Conservation (phyloP, 768 basidiomycete genomes). For the Russula sp. region DNA sequence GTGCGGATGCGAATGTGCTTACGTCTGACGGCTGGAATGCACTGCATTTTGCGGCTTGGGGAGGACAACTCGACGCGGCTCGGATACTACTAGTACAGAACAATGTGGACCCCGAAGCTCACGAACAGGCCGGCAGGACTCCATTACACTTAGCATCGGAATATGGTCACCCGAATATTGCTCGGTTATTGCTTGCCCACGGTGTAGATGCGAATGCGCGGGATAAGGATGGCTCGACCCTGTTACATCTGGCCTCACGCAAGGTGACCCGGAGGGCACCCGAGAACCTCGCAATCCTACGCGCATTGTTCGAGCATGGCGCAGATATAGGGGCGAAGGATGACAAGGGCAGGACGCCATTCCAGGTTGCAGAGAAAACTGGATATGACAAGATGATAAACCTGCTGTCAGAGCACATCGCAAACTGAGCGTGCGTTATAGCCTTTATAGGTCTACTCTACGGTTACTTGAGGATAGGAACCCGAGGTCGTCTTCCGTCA, state of each 20-base stretch:
- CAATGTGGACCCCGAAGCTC: not conserved
- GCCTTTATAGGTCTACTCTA: not conserved
- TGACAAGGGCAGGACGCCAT: not conserved
- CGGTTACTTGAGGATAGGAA: constrained; percentile 26
- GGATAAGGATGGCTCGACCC: not conserved
- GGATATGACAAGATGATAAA: not conserved
- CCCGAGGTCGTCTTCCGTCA: constrained; percentile 26
- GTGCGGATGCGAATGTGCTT: not conserved
- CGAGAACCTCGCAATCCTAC: not conserved
- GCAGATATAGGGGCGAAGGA: not conserved
- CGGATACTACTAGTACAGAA: not conserved
- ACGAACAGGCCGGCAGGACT: constrained; percentile 23
- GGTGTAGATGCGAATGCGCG: not conserved
- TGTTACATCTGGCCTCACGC: not conserved
- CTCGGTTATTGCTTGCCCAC: not conserved
- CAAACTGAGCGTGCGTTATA: not conserved
- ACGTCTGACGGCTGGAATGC: not conserved
- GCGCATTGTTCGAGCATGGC: not conserved
- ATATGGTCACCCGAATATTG: not conserved
- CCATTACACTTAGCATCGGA: not conserved
- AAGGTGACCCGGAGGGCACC: accelerated
- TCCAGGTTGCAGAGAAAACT: not conserved
- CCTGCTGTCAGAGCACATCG: not conserved
- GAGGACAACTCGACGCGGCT: not conserved
- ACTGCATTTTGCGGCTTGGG: not conserved